Conservation (phyloP, 129 eudicot genomes). For the Kitagawia praeruptora region DNA sequence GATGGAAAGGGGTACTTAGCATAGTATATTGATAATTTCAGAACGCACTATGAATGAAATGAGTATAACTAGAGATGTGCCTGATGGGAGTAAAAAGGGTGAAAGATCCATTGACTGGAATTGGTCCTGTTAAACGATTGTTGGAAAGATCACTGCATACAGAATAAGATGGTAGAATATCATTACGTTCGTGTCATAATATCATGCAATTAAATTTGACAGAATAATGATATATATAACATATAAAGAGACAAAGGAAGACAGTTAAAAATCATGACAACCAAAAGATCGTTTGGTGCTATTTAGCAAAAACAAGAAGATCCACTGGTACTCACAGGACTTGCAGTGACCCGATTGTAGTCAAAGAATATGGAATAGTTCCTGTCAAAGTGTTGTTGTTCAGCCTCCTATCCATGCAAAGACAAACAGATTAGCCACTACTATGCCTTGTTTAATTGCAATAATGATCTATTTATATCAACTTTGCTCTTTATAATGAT, state of each 20-base stretch:
- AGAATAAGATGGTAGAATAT: not conserved
- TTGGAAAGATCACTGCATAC: slow-evolving; percentile 66
- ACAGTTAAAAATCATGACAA: not conserved
- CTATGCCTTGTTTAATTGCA: slow-evolving; percentile 11
- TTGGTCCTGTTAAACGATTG: slow-evolving; percentile 44
- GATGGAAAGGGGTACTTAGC: slow-evolving; percentile 15
- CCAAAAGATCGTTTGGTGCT: not conserved
- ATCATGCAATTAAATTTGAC: not conserved
- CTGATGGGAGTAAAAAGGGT: slow-evolving; percentile 55
- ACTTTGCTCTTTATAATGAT: not conserved
- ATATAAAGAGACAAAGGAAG: not conserved
- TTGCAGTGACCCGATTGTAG: slow-evolving; percentile 65
- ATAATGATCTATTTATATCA: not conserved
- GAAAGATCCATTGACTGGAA: slow-evolving; percentile 74
- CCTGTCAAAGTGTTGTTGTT: slow-evolving; percentile 80
- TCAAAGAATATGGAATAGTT: slow-evolving; percentile 57
- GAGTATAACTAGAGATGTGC: slow-evolving; percentile 24
- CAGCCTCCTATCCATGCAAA: slow-evolving; percentile 69
- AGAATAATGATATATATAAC: not conserved
- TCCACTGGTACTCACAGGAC: slow-evolving; percentile 62
- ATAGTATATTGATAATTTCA: not conserved
- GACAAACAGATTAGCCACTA: slow-evolving; percentile 14
- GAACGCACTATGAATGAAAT: not conserved
- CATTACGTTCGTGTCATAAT: not conserved
- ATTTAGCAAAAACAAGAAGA: not conserved